Evolutionary conservation across 768 basidiomycete species (phyloP).

Genomic region (Postia placenta): DNA sequence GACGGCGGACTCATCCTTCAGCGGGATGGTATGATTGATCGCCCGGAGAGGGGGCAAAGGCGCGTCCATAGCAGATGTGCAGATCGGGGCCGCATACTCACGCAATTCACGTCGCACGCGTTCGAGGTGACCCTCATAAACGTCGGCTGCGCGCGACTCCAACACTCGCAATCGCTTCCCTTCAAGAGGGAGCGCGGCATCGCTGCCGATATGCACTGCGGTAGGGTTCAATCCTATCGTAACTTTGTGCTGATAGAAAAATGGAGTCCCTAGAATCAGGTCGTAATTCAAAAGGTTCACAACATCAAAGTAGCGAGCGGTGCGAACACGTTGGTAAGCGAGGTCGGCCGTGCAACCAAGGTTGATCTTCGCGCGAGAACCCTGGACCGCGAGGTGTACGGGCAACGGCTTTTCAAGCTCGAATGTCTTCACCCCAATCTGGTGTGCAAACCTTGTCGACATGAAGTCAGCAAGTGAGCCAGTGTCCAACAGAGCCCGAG

Average conservation of each 20-base stretch:
- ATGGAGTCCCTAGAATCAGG: conserved; percentile 23
- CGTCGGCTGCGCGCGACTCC: background rate
- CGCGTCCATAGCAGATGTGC: background rate
- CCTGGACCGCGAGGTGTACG: conserved; percentile 35
- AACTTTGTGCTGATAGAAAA: conserved; percentile 8
- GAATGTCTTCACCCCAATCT: conserved; percentile 23
- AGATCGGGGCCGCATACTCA: background rate
- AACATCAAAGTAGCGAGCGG: conserved; percentile 7
- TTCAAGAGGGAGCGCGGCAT: background rate
- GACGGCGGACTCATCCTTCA: conserved; percentile 28
- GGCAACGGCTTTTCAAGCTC: conserved; percentile 27
- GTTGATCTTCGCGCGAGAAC: conserved; percentile 35
- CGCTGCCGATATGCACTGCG: background rate
- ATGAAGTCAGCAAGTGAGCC: conserved; percentile 39
- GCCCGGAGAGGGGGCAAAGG: conserved; percentile 31
- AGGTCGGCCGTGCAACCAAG: too few relatives aligned
- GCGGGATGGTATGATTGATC: conserved; percentile 36
- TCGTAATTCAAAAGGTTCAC: conserved; percentile 25
- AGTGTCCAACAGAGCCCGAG: conserved; percentile 29
- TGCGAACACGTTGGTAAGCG: too few relatives aligned
- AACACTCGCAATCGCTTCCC: too few relatives aligned
- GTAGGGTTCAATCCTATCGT: background rate
- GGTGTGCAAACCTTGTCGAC: conserved; percentile 29
- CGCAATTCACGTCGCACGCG: background rate
- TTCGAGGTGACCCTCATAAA: background rate